Evolutionary conservation across 768 basidiomycete genomes (phyloP), one percentile per base, ranked within the genome.

Genomic region (Chalciporus sphaerocephalus): DNA sequence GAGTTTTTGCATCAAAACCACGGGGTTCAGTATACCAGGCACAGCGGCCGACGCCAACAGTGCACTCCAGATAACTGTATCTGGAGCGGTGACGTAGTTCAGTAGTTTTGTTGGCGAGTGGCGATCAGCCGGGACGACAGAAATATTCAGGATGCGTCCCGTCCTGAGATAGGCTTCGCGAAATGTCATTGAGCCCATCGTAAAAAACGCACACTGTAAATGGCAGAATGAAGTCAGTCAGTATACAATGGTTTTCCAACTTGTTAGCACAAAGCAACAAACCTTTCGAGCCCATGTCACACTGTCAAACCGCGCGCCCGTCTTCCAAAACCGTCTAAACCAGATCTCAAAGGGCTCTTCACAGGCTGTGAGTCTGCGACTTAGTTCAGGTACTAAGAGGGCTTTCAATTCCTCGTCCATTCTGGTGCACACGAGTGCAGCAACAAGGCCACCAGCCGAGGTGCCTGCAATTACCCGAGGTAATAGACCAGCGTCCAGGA

Each of bases 41-140:
- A 96, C 94, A 18, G 95, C 94, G 3, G 94, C 93, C 5, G 91
- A 92, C 6, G 92, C 92, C 33, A 95, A 68, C 28, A 89, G 56
- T 2, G 86, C 85, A 35, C 79, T 83, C 87, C 86, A 90, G 44
- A 89, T 87, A 16, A 89, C 71, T 3, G 85, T 87, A 62, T 98
- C 89, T 0, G 96, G 96, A n/a, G 93, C 88, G 16, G 92, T 94
- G 50, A 97, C 79, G 59, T 96, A 92, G 62, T 98, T 99, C 10
- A 99, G 73, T 2, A 99, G 69, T 66, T 97, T 97, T 2, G 96
- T 97, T 2, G 96, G 96, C 89, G 91, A 92, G 69, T 97, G 89
- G 15, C 84, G 78, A 63, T 92, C 90, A 27, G 86, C 87, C 5
- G 92, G 92, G 28, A 94, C 85, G 36, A 96, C 92, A 12, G 91